Evolutionary conservation across 2,329 filamentous ascomycete genomes (phyloP), one percentile per base, ranked within the genome.

Genomic region (Elsinoe fawcettii): DNA sequence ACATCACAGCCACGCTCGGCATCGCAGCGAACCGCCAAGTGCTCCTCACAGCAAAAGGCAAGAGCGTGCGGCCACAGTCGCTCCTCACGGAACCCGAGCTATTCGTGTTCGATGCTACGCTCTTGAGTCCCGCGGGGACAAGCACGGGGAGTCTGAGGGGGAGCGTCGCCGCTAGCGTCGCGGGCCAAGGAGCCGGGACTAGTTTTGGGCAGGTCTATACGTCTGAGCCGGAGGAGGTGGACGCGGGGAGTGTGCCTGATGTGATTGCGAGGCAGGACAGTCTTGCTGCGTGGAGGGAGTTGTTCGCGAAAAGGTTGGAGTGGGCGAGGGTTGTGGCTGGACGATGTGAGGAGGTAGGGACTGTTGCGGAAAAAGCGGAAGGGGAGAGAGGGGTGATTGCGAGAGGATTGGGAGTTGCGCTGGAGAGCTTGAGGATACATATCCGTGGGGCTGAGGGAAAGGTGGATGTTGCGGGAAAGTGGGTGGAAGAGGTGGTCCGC

Each of bases 31-130:
- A 88, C 64, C 84, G 88, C 72, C 88, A 97, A 70, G 91, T 99
- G 63, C 79, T 92, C 63, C 83, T 99, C 73, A 96, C 90, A 12
- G 79, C 83, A 3, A 83, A 88, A 63, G 92, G 92, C 51, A 91
- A 88, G 73, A 88, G 89, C 65, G 83, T 93, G 66, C 91, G 91
- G 73, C 77, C 84, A 34, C 87, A 92, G 67, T 87, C 84, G 34
- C 80, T 96, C 49, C 82, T 89, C 62, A 84, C 82, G 34, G 92
- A 96, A 81, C 88, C 83, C 63, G 90, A 97, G 70, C 84, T 99
- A 58, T 97, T 88, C 69, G 83, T 97, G 55, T 99, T 95, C 73
- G 90, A 96, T 71, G 87, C 90, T 61, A 84, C 74, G 69, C 67
- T 75, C 66, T 59, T 70, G 68, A 72, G 61, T 66, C 67, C 64